Evolutionary conservation across 106 monocot genomes (phyloP).

Genomic region (Apostasia ramifera): DNA sequence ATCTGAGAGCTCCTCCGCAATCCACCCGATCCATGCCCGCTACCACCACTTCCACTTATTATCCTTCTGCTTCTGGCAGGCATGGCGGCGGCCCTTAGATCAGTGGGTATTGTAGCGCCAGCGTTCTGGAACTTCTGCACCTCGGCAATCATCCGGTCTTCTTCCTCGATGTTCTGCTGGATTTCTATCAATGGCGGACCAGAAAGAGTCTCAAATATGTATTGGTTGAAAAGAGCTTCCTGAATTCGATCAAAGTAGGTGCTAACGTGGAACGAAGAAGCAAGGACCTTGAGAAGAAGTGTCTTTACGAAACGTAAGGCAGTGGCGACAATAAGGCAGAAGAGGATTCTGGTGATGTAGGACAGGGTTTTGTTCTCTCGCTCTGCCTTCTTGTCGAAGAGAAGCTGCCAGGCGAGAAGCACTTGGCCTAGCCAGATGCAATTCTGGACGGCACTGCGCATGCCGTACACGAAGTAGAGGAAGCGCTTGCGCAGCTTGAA

Average conservation of each 20-base stretch:
- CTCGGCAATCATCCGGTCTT: conserved; percentile 50
- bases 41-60: conserved; percentile 1
- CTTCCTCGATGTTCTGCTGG: conserved; percentile 35
- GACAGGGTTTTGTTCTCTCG: conserved; percentile 20
- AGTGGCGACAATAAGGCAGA: conserved; percentile 66
- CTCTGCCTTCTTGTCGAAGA: conserved; percentile 50
- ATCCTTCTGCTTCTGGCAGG: conserved; percentile 16
- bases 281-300: conserved; percentile 65
- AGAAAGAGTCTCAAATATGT: conserved; percentile 77
- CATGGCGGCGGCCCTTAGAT: conserved; percentile 34
- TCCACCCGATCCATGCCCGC: not conserved
- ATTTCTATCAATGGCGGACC: conserved; percentile 61
- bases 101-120: conserved; percentile 48
- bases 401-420: conserved; percentile 55
- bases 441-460: conserved; percentile 63
- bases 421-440: conserved; percentile 77
- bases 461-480: conserved; percentile 86
- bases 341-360: conserved; percentile 55
- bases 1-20: conserved; percentile 20
- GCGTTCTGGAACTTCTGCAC: conserved; percentile 69
- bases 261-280: conserved; percentile 85
- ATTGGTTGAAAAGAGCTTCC: conserved; percentile 85
- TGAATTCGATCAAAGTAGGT: conserved; percentile 91
- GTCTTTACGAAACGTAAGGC: conserved; percentile 68
- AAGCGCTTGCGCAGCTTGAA: conserved; percentile 63